Conservation (phyloP, 2,329 filamentous ascomycete genomes). For the Trichophaea hybrida region DNA sequence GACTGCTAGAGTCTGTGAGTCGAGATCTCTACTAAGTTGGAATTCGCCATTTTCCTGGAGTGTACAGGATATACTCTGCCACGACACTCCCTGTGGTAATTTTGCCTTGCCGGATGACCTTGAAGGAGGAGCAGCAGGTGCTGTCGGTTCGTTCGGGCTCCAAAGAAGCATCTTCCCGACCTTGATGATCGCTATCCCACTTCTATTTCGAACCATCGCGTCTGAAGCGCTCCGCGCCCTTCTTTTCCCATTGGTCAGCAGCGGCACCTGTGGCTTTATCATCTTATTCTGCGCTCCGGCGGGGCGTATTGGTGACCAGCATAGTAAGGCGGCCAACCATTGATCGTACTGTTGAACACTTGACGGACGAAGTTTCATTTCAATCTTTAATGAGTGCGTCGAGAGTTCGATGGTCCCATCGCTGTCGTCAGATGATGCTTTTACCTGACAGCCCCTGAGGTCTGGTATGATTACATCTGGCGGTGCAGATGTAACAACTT, state of each 20-base stretch:
- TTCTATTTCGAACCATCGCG: slow-evolving; percentile 40
- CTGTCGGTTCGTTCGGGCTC: slow-evolving; percentile 54
- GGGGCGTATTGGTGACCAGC: slow-evolving; percentile 63
- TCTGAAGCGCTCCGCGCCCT: slow-evolving; percentile 37
- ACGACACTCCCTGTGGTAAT: slow-evolving; percentile 34
- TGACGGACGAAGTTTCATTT: slow-evolving; percentile 47
- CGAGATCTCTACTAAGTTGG: slow-evolving; percentile 75
- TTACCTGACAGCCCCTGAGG: slow-evolving; percentile 57
- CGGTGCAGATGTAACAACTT: slow-evolving; percentile 42
- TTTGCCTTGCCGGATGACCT: slow-evolving; percentile 8
- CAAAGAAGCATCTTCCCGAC: slow-evolving; percentile 81
- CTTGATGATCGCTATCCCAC: slow-evolving; percentile 74
- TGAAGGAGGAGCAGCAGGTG: slow-evolving; percentile 19
- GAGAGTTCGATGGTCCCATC: slow-evolving; percentile 26
- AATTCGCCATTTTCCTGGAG: slow-evolving; percentile 90
- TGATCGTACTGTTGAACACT: slow-evolving; percentile 54
- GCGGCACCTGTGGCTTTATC: slow-evolving; percentile 36
- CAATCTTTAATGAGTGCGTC: slow-evolving; percentile 37
- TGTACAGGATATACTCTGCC: slow-evolving; percentile 83
- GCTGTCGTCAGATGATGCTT: slow-evolving; percentile 33
- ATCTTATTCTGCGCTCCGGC: slow-evolving; percentile 42
- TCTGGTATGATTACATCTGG: slow-evolving; percentile 56
- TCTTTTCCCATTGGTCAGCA: slow-evolving; percentile 29
- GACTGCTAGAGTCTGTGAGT: slow-evolving; percentile 62
- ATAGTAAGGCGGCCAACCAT: slow-evolving; percentile 67